phyloP scores from a whole-genome alignment of 805 yeast genomes.

The Naumovozyma baii region DNA sequence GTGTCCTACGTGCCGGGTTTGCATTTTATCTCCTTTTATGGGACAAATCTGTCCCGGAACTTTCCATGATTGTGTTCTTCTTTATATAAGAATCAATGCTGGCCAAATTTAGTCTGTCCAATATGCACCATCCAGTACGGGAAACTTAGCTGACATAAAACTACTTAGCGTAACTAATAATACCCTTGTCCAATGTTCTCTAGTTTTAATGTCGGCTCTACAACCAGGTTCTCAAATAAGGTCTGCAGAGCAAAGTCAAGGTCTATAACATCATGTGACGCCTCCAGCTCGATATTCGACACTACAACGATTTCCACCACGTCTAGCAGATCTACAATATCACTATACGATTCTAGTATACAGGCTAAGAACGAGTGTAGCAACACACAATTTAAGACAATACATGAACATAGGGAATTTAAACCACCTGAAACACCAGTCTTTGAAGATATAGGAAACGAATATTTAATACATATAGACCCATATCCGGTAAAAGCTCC shows the following conservation, averaged over 20 bases:
- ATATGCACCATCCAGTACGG: too few species aligned
- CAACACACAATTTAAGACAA: conserved; percentile 1
- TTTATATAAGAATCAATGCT: too few species aligned
- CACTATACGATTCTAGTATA: not conserved
- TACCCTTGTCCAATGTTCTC: not conserved
- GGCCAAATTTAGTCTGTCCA: too few species aligned
- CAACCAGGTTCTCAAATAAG: not conserved
- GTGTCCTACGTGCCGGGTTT: too few species aligned
- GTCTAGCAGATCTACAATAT: not conserved
- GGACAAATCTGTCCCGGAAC: too few species aligned
- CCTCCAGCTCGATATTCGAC: not conserved
- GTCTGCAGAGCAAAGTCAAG: not conserved
- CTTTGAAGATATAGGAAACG: conserved; percentile 10
- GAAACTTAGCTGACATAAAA: too few species aligned
- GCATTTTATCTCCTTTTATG: too few species aligned
- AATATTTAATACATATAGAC: conserved; percentile 27
- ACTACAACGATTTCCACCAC: not conserved
- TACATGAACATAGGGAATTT: not conserved
- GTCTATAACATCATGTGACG: not conserved
- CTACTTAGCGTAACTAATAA: too few species aligned
- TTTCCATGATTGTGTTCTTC: too few species aligned
- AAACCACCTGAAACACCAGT: not conserved
- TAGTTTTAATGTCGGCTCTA: not conserved
- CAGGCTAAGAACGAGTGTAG: too few species aligned
- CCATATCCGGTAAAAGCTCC: conserved; percentile 33